These are phyloP conservation scores for Bassia scoparia DNA, from an alignment of 148 eudicot genomes.

Conservation along the genomic window DNA sequence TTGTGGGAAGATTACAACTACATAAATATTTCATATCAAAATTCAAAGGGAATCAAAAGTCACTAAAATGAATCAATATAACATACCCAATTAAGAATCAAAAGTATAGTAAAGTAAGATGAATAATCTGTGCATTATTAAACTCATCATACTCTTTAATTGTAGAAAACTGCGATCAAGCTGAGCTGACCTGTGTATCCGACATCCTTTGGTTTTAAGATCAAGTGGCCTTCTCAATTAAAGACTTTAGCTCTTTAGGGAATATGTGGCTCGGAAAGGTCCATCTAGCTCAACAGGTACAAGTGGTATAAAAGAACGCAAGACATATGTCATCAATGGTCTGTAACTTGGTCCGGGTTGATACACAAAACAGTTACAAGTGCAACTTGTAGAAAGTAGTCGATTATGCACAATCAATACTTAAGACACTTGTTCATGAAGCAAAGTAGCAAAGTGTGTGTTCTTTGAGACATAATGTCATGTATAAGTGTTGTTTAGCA, in stretches of 20 bases:
- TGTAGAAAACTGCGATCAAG: conserved; percentile 81
- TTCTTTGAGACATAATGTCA: too few species aligned
- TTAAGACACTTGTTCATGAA: too few species aligned
- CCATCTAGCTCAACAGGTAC: conserved; percentile 76
- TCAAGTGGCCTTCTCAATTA: neutral
- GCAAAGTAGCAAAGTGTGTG: too few species aligned
- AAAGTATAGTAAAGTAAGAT: neutral
- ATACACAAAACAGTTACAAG: conserved; percentile 80
- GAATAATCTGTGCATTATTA: too few species aligned
- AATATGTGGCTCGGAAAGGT: conserved; percentile 41
- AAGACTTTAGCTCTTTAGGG: neutral
- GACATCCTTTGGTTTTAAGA: neutral
- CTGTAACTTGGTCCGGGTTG: conserved; percentile 87
- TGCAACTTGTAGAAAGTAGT: conserved; percentile 51
- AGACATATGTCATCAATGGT: conserved; percentile 73
- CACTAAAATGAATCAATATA: neutral
- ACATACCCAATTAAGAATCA: too few species aligned
- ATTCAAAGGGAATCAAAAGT: neutral
- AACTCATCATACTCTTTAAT: conserved; percentile 52
- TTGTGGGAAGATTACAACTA: too few species aligned
- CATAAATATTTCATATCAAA: too few species aligned
- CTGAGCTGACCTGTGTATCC: conserved; percentile 35
- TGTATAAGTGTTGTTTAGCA: too few species aligned
- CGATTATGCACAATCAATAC: neutral
- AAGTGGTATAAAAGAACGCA: conserved; percentile 80